A percentile compares a stretch with the other conserved stretches of the same genome.
phyloP scores from a whole-genome alignment of 1,139 yeast species.

The Suhomyces maxii region DNA sequence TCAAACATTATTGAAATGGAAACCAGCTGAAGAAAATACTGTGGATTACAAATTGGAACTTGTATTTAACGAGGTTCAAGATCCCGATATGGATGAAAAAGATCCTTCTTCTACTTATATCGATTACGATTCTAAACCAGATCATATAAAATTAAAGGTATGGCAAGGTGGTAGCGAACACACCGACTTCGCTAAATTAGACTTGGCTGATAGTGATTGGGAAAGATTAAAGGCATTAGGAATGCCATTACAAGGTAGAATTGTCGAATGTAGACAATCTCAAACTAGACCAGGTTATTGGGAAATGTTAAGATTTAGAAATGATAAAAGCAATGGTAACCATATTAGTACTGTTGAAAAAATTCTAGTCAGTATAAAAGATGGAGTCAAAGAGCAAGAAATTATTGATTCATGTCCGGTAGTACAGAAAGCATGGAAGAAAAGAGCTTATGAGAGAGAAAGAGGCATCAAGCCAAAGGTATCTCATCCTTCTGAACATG shows the following conservation, averaged over 20 bases:
- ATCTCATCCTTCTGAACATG: not conserved
- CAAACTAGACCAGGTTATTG: conserved; percentile 58
- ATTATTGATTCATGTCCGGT: conserved; percentile 48
- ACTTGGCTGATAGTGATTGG: conserved; percentile 77
- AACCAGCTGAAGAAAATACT: conserved; percentile 93
- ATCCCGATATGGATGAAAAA: conserved; percentile 66
- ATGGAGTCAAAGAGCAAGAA: conserved; percentile 81
- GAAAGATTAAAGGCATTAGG: conserved; percentile 62
- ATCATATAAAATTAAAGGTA: conserved; percentile 55
- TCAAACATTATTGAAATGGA: conserved; percentile 83
- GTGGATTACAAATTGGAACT: conserved; percentile 80
- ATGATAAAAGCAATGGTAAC: conserved; percentile 88
- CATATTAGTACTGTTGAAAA: conserved; percentile 78
- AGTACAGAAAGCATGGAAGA: conserved; percentile 38
- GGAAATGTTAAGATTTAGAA: conserved; percentile 86
- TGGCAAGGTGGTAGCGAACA: conserved; percentile 80
- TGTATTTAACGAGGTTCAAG: conserved; percentile 65
- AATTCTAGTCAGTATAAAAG: conserved; percentile 80
- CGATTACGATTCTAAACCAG: conserved; percentile 83
- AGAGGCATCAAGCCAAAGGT: conserved; percentile 6
- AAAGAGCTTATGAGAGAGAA: conserved; percentile 32
- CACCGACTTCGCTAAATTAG: conserved; percentile 64
- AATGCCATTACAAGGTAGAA: conserved; percentile 88
- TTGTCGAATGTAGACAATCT: conserved; percentile 77
- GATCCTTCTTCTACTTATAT: conserved; percentile 74